A percentile compares a stretch with the other conserved stretches of the same genome.
Conservation (phyloP, 2,329 filamentous ascomycete genomes). For the Botrytis porri region DNA sequence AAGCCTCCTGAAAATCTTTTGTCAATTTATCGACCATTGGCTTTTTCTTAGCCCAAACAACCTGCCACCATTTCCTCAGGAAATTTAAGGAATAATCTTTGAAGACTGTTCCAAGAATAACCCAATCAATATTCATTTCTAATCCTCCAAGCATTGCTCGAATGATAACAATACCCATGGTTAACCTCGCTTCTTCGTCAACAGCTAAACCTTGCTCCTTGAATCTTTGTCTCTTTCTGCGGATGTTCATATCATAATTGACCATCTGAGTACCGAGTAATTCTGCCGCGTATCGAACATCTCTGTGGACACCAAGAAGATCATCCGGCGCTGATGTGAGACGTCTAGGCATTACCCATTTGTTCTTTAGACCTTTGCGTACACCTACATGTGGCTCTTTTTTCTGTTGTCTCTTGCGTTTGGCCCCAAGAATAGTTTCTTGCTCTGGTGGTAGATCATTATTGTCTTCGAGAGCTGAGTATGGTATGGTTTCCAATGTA, state of each 20-base stretch:
- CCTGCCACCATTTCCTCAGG: conserved; percentile 55
- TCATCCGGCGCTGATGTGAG: conserved; percentile 18
- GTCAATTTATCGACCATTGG: conserved; percentile 56
- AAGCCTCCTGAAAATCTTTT: conserved; percentile 61
- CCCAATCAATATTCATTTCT: conserved; percentile 59
- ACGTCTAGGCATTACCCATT: conserved; percentile 18
- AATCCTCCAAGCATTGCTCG: conserved; percentile 58
- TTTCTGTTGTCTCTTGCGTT: conserved; percentile 9
- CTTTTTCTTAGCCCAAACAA: conserved; percentile 49
- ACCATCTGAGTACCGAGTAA: conserved; percentile 19
- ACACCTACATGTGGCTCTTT: conserved; percentile 12
- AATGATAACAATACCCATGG: conserved; percentile 58
- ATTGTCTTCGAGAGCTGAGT: conserved; percentile 39
- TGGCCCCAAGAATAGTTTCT: conserved; percentile 1
- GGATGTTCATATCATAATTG: conserved; percentile 16
- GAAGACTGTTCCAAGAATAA: conserved; percentile 54
- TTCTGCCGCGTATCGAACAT: conserved; percentile 16
- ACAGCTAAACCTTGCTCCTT: conserved; percentile 37
- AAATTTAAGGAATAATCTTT: conserved; percentile 51
- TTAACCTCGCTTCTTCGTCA: conserved; percentile 47
- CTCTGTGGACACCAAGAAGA: conserved; percentile 18
- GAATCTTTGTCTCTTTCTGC: conserved; percentile 31
- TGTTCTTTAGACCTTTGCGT: conserved; percentile 18
- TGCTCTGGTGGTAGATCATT: conserved; percentile 26
- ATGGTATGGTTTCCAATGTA: conserved; percentile 44